Evolutionary conservation across 805 yeast species (phyloP).

Genomic region (Kodamaea kaohsiungensis): DNA sequence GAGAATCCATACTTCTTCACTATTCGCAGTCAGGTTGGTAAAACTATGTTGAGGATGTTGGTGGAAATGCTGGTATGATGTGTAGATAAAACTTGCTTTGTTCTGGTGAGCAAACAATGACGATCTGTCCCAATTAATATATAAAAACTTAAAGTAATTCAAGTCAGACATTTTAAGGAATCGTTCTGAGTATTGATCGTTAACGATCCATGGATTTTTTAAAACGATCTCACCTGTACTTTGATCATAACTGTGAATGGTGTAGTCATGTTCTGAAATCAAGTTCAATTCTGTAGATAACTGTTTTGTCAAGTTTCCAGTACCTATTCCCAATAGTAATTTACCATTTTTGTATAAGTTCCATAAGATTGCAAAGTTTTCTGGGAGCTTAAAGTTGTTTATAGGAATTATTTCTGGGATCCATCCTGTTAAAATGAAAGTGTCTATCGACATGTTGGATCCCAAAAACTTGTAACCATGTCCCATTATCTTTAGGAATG

Average conservation of each 20-base stretch:
- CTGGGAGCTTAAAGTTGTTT: constrained; percentile 36
- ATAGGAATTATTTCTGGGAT: constrained; percentile 58
- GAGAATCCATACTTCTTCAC: constrained; percentile 41
- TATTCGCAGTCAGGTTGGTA: neutral
- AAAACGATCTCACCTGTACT: constrained; percentile 24
- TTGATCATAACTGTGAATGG: constrained; percentile 32
- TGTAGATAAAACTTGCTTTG: constrained; percentile 23
- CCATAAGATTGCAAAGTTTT: constrained; percentile 20
- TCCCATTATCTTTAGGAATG: constrained; percentile 60
- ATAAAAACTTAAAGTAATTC: constrained; percentile 48
- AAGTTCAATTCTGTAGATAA: constrained; percentile 39
- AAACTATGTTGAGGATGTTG: constrained; percentile 25
- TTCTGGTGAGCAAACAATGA: constrained; percentile 19
- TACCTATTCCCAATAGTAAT: constrained; percentile 66
- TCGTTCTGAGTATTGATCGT: constrained; percentile 17
- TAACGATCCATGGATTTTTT: constrained; percentile 41
- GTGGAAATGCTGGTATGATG: constrained; percentile 24
- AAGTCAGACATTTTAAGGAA: constrained; percentile 22
- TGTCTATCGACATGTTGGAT: constrained; percentile 74
- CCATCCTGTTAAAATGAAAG: constrained; percentile 68
- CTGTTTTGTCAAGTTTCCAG: constrained; percentile 46
- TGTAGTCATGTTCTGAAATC: constrained; percentile 69
- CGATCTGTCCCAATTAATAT: constrained; percentile 65
- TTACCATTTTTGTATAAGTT: constrained; percentile 30
- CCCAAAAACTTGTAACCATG: constrained; percentile 66